Evolutionary conservation across 2,329 filamentous ascomycete genomes (phyloP).

Genomic region (Verticillium isaacii): DNA sequence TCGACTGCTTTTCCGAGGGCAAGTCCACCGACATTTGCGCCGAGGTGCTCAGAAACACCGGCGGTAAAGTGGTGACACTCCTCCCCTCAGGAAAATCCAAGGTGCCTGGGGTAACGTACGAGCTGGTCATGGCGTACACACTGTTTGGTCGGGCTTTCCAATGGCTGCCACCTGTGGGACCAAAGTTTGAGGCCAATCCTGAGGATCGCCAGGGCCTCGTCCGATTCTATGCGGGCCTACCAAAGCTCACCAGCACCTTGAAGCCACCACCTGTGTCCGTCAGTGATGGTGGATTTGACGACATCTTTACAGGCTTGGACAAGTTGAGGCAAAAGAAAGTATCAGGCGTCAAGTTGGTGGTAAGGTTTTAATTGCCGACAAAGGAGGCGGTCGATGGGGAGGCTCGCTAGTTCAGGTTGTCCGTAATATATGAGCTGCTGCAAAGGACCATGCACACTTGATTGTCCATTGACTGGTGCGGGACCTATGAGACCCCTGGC

Average conservation of each 20-base stretch:
- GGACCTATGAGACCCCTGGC: no score
- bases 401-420: no score
- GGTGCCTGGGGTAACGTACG: constrained; percentile 13
- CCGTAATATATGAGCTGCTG: no score
- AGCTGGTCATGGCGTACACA: constrained; percentile 19
- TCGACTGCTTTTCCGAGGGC: constrained; percentile 26
- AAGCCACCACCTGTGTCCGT: constrained; percentile 14
- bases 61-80: constrained; percentile 23
- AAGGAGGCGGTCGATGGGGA: no score
- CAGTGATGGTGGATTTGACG: constrained; percentile 13
- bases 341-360: constrained; percentile 16
- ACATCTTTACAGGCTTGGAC: constrained; percentile 11
- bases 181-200: constrained; percentile 21
- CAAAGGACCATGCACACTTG: no score
- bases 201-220: constrained; percentile 16
- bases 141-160: constrained; percentile 17
- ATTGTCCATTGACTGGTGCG: no score
- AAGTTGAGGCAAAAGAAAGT: constrained; percentile 16
- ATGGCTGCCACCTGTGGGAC: constrained; percentile 20
- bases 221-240: constrained; percentile 16
- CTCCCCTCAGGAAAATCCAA: constrained; percentile 15
- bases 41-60: constrained; percentile 15
- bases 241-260: constrained; percentile 8
- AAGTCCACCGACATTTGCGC: constrained; percentile 22
- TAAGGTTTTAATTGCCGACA: constrained; percentile 2